Conservation (phyloP, 179 eudicot genomes). For the Monotropa hypopitys region DNA sequence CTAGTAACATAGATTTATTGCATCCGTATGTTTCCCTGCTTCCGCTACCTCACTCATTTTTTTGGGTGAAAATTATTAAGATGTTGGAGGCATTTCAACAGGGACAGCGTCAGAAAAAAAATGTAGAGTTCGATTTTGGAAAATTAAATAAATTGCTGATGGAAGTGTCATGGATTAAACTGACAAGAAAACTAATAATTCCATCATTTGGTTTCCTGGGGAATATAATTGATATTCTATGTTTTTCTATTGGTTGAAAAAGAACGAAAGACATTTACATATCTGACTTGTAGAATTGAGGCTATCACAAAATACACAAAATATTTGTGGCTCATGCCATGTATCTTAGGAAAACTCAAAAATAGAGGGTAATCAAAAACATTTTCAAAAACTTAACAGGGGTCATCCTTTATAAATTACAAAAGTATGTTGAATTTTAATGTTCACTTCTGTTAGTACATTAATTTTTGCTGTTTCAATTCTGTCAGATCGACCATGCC, state of each 20-base stretch:
- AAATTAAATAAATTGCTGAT: neutral
- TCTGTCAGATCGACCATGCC: constrained; percentile 88
- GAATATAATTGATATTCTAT: neutral
- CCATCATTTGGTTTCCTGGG: neutral
- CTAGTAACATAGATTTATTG: constrained; percentile 78
- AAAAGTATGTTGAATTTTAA: neutral
- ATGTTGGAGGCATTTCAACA: neutral
- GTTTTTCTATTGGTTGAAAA: neutral
- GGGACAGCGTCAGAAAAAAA: neutral
- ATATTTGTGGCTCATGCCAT: neutral
- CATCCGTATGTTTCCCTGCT: constrained; percentile 63
- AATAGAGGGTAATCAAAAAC: neutral
- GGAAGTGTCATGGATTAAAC: neutral
- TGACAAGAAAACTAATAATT: neutral
- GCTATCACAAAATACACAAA: neutral
- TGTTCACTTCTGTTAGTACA: neutral
- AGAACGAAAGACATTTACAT: neutral
- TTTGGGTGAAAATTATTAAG: neutral
- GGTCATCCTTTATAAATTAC: too few relatives aligned
- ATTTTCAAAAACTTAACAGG: neutral
- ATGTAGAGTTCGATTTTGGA: neutral
- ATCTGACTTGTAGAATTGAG: neutral
- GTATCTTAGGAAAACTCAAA: neutral
- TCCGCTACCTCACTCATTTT: neutral
- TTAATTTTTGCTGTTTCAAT: neutral